A percentile compares a stretch with the other conserved stretches of the same genome.
phyloP scores from a whole-genome alignment of 768 basidiomycete genomes.

The Mycena floridula region DNA sequence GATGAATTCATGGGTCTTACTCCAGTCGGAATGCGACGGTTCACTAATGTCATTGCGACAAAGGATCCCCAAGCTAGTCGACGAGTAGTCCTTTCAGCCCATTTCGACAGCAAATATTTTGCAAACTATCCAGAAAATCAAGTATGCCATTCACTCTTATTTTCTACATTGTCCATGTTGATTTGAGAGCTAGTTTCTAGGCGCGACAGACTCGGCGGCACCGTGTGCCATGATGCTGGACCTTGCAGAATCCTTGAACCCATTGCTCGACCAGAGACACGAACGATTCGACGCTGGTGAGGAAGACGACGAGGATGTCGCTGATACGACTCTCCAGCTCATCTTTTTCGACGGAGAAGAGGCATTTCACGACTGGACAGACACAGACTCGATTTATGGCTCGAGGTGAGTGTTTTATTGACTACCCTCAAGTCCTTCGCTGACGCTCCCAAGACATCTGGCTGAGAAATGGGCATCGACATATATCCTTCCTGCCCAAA shows the following conservation, averaged over 20 bases:
- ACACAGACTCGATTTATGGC: constrained; percentile 90
- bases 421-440: constrained; percentile 1
- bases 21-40: constrained; percentile 72
- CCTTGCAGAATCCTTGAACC: constrained; percentile 78
- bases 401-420: constrained; percentile 54
- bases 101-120: constrained; percentile 92
- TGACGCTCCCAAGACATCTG: constrained; percentile 57
- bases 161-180: constrained; percentile 5
- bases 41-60: constrained; percentile 92
- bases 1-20: constrained; percentile 77
- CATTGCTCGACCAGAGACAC: constrained; percentile 57
- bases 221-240: constrained; percentile 94
- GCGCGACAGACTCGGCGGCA: constrained; percentile 95
- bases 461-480: constrained; percentile 78
- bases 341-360: constrained; percentile 99
- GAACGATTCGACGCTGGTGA: constrained; percentile 46
- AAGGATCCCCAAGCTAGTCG: constrained; percentile 83
- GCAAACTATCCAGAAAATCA: constrained; percentile 64
- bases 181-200: constrained; percentile 68
- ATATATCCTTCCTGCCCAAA: constrained; percentile 54
- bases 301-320: constrained; percentile 70
- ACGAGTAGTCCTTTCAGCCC: constrained; percentile 84
- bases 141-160: constrained; percentile 32
- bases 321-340: constrained; percentile 83
- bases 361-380: constrained; percentile 88